Evolutionary conservation across 257 asterid genomes (phyloP), one percentile per base, ranked within the genome.

Genomic region (Plantago elongata): DNA sequence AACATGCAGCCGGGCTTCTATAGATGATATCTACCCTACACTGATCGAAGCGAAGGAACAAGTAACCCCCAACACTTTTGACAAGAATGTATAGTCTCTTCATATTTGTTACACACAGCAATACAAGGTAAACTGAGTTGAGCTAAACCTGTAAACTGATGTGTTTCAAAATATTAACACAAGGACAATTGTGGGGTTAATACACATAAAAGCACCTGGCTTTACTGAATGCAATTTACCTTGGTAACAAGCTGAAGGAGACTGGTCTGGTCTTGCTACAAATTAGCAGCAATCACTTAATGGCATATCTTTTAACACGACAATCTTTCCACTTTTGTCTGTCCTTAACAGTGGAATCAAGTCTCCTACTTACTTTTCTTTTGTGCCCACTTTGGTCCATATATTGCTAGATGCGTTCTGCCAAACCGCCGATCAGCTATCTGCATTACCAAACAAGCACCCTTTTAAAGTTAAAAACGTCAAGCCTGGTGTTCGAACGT

Each of bases 341-440:
- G 46, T 16, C 17, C 16, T 63, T 11, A 30, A 30, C 72, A 45
- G 12, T n/a, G 45, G 29, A n/a, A 14, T 68, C 72, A 50, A 29
- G 61, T 62, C 58, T 73, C 76, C n/a, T 45, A 16, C 55, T 74
- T 75, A 68, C 75, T 82, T 77, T 79, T 84, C 80, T 86, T 93
- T 57, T 82, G 85, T 45, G 97, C 95, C 97, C 97, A 93, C 34
- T 67, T 77, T 45, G 99, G 99, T 74, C 99, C 99, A 52, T 93
- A 93, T 83, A 93, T 82, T 11, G 92, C 99, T 15, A 93, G 77
- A 75, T 87, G 82, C 2, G 99, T 93, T 71, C 99, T 83, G n/a
- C 99, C 97, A 83, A 93, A 89, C 69, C 96, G 67, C 77, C 97
- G 77, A 78, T 89, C 99, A 73, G 97, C 85, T 78, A 93, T 83